A percentile compares a stretch with the other conserved stretches of the same genome.
Conservation (phyloP, 2,329 filamentous ascomycete species). For the Fonsecaea erecta region DNA sequence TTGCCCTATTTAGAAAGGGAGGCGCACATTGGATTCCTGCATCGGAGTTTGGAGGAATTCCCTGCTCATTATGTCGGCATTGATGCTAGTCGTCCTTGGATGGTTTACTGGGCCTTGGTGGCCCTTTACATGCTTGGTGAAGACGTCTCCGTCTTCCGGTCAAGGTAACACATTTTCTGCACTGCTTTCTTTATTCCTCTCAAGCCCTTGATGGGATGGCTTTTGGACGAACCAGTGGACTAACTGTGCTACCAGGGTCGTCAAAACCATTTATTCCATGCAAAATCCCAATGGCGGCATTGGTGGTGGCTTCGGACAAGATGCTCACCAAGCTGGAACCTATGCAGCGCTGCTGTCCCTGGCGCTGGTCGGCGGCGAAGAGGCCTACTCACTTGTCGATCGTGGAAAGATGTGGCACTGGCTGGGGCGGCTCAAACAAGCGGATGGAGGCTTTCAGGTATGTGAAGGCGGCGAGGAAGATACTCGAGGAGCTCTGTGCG, state of each 20-base stretch:
- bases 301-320: constrained; percentile 89
- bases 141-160: constrained; percentile 68
- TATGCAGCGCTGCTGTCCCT: constrained; percentile 84
- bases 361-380: constrained; percentile 74
- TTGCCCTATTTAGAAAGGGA: constrained; percentile 73
- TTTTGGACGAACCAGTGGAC: not conserved
- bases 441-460: constrained; percentile 88
- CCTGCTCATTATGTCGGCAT: constrained; percentile 72
- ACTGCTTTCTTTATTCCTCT: not conserved
- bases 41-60: constrained; percentile 60
- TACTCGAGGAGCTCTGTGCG: constrained; percentile 90
- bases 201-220: not conserved
- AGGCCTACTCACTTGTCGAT: constrained; percentile 76
- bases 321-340: constrained; percentile 83
- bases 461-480: constrained; percentile 87
- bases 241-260: constrained; percentile 52
- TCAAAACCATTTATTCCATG: constrained; percentile 76
- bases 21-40: constrained; percentile 56
- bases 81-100: constrained; percentile 90
- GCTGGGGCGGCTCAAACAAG: constrained; percentile 83
- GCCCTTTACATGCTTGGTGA: constrained; percentile 77
- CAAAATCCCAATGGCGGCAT: constrained; percentile 87
- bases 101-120: constrained; percentile 88
- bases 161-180: constrained; percentile 50
- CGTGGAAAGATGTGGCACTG: constrained; percentile 88